A percentile compares a stretch with the other conserved stretches of the same genome.
phyloP scores from a whole-genome alignment of 345 rosid genomes.

The Hypericum androsaemum region DNA sequence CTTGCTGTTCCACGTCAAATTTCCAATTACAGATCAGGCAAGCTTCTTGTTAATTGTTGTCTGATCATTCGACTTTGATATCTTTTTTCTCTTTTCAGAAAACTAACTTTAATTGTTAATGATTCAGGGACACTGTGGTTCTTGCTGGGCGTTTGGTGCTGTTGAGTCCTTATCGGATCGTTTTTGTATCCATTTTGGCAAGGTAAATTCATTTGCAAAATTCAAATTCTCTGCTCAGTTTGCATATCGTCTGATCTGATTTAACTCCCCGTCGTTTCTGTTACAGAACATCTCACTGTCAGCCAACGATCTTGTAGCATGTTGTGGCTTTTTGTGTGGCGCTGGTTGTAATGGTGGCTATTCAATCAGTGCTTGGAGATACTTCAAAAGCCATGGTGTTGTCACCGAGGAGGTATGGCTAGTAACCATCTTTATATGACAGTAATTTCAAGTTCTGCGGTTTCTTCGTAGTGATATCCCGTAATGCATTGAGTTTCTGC shows the following conservation, averaged over 20 bases:
- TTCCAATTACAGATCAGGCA: constrained; percentile 68
- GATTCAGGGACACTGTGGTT: constrained; percentile 91
- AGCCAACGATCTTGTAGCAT: constrained; percentile 81
- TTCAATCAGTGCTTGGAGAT: constrained; percentile 77
- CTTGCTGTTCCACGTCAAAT: constrained; percentile 3
- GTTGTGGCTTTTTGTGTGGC: constrained; percentile 94
- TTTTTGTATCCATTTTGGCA: constrained; percentile 76
- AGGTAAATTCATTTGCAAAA: constrained; percentile 33
- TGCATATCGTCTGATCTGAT: neutral
- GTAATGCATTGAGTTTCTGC: neutral
- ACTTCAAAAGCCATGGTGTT: constrained; percentile 63
- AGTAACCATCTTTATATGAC: neutral
- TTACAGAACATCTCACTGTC: constrained; percentile 74
- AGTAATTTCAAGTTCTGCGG: too few species aligned
- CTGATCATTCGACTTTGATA: neutral
- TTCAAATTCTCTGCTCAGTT: neutral
- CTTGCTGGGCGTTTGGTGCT: constrained; percentile 99
- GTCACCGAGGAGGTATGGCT: constrained; percentile 78
- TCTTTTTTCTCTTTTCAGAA: constrained; percentile 8
- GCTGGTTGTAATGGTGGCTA: constrained; percentile 84
- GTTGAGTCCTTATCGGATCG: constrained; percentile 94
- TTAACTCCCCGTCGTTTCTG: constrained; percentile 5
- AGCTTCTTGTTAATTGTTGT: constrained; percentile 9
- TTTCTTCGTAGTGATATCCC: too few species aligned
- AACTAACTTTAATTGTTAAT: constrained; percentile 16